Conservation (phyloP, 2,329 filamentous ascomycete species). For the Neofusicoccum umdonicola region DNA sequence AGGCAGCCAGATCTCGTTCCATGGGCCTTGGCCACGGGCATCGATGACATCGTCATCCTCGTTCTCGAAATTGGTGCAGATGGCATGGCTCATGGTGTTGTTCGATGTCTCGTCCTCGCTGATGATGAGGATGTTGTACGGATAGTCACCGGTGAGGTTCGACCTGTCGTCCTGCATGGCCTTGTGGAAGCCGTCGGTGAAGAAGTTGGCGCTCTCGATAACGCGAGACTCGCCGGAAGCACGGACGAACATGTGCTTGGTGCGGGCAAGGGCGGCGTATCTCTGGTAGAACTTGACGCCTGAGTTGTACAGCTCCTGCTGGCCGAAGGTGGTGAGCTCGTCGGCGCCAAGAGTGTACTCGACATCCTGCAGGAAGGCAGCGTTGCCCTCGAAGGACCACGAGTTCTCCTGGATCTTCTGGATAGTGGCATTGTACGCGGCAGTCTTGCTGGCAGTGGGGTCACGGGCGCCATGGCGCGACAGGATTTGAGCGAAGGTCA, state of each 20-base stretch:
- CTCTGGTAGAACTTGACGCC: constrained; percentile 73
- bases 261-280: constrained; percentile 62
- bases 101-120: constrained; percentile 66
- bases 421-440: constrained; percentile 62
- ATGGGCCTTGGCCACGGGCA: constrained; percentile 52
- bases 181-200: constrained; percentile 66
- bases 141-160: constrained; percentile 39
- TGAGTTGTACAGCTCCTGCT: constrained; percentile 69
- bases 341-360: constrained; percentile 69
- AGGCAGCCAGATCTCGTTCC: constrained; percentile 63
- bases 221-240: constrained; percentile 69
- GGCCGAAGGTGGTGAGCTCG: constrained; percentile 65
- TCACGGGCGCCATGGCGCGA: constrained; percentile 83
- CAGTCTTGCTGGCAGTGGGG: constrained; percentile 68
- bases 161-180: constrained; percentile 34
- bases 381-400: constrained; percentile 57
- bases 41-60: constrained; percentile 54
- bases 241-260: constrained; percentile 67
- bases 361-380: constrained; percentile 70
- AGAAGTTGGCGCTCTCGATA: constrained; percentile 71
- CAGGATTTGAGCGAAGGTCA: constrained; percentile 78
- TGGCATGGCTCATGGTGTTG: constrained; percentile 76
- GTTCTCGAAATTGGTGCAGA: constrained; percentile 68
- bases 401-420: constrained; percentile 61
- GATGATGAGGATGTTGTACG: constrained; percentile 63